phyloP scores from a whole-genome alignment of 352 stramenopile genomes.

The Pythium apleroticum region DNA sequence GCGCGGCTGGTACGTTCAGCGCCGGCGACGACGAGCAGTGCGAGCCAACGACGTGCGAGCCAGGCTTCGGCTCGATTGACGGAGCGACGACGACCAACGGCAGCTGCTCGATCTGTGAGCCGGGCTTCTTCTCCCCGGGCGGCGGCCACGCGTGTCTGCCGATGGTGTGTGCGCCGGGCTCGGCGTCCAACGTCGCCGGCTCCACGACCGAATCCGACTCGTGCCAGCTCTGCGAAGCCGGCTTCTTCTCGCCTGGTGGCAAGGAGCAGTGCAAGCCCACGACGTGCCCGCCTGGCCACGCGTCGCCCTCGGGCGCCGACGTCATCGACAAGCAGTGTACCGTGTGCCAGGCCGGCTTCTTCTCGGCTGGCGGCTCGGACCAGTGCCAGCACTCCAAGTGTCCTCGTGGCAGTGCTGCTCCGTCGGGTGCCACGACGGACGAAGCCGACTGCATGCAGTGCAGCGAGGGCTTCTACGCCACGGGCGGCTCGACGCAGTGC shows the following conservation, averaged over 20 bases:
- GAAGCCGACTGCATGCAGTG: slow-evolving; percentile 38
- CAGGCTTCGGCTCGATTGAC: slow-evolving; percentile 32
- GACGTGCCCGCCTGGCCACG: slow-evolving; percentile 34
- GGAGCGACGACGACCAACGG: slow-evolving; percentile 31
- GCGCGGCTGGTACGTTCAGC: slow-evolving; percentile 33
- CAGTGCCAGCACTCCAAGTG: slow-evolving; percentile 42
- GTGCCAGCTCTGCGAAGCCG: slow-evolving; percentile 36
- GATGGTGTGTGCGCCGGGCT: slow-evolving; percentile 32
- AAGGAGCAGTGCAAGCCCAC: slow-evolving; percentile 31
- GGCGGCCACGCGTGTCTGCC: slow-evolving; percentile 31
- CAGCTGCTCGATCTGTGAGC: slow-evolving; percentile 30
- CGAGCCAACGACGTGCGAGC: slow-evolving; percentile 31
- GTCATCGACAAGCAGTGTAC: slow-evolving; percentile 41
- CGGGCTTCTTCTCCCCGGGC: slow-evolving; percentile 40
- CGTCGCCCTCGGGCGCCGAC: slow-evolving; percentile 40
- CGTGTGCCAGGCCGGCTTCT: slow-evolving; percentile 38
- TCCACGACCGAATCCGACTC: slow-evolving; percentile 22
- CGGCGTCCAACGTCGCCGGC: slow-evolving; percentile 30
- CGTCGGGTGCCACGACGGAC: slow-evolving; percentile 28
- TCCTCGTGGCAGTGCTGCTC: slow-evolving; percentile 34
- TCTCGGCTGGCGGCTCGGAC: slow-evolving; percentile 32
- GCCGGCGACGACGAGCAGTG: slow-evolving; percentile 32
- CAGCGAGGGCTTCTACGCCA: slow-evolving; percentile 48
- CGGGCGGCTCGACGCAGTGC: slow-evolving; percentile 45
- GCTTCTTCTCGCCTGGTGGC: slow-evolving; percentile 32